A percentile compares a stretch with the other conserved stretches of the same genome.
These are phyloP conservation scores for Nannochloropsis salina DNA, from an alignment of 108 stramenopile genomes.

Conservation along the genomic window DNA sequence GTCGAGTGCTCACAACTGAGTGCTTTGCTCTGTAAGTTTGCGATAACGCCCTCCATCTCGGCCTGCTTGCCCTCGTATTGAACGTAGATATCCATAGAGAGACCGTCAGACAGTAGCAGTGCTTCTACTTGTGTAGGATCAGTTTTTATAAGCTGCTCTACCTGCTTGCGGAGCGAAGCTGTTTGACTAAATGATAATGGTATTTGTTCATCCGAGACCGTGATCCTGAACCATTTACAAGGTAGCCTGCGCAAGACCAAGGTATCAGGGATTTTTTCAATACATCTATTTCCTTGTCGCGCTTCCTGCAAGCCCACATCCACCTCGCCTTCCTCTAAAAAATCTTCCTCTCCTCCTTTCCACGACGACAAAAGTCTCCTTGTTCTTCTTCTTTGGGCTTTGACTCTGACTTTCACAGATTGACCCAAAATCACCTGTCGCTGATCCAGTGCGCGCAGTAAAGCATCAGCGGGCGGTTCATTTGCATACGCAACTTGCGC, in stretches of 20 bases:
- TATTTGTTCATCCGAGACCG: neutral
- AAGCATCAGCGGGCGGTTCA: neutral
- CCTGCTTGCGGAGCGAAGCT: neutral
- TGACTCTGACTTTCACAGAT: neutral
- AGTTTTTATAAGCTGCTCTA: neutral
- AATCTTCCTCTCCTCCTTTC: neutral
- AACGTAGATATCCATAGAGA: neutral
- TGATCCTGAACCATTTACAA: neutral
- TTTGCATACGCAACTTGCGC: neutral
- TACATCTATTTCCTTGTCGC: neutral
- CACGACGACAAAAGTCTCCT: neutral
- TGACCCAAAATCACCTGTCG: neutral
- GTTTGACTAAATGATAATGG: neutral
- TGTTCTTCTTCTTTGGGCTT: neutral
- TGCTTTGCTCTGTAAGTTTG: neutral
- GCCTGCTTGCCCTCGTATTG: neutral
- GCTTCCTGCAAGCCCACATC: neutral
- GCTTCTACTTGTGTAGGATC: neutral
- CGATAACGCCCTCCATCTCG: neutral
- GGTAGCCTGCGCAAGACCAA: neutral
- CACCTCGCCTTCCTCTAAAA: conserved; percentile 3
- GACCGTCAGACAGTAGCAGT: neutral
- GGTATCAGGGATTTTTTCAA: neutral
- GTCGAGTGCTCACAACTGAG: neutral
- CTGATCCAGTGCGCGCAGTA: neutral